Base-by-base conservation (phyloP, 768 basidiomycete genomes). In the Serendipita indica region DNA sequence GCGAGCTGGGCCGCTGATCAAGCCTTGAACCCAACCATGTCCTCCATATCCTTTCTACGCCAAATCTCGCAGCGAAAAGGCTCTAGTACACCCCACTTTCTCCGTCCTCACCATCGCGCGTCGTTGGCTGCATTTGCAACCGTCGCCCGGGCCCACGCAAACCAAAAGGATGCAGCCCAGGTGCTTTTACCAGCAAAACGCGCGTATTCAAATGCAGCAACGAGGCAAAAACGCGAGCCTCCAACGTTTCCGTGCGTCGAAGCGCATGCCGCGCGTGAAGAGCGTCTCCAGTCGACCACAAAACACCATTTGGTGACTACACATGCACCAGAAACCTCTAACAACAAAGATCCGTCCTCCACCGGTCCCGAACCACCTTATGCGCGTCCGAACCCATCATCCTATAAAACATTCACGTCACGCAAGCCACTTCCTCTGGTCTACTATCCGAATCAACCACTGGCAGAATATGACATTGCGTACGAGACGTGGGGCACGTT, bases 401-500 rank as follows among this genome's bases (percentile, higher is more conserved):
- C 82, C 0, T 96, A 93, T 74, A 71, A 77, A 37, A 69, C 77
- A 25, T 93, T 84, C 67, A 78, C 78, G 61, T 82, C 88, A 65
- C 62, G 68, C 0, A 63, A 65, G 1, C 82, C 86, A 0, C 72
- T 94, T n/a, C 74, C 76, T 0, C 77, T 94, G 28, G 76, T 81
- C 3, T 83, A 82, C 63, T 77, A 83, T 60, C 70, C 73, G 1
- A 61, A 73, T 1, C 64, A 69, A 2, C 72, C 78, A 1, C 75
- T 94, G 0, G 79, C 84, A 1, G 72, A 81, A 4, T 83, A 91
- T 64, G 80, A 89, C 63, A 79, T 98, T 60, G 96, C 96, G 0
- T 99, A 98, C 76, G 96, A 99, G 73, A 89, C 96, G 0, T 99
- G 96, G 96, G 96, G 96, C 2, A 80, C 79, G 1, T 83, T 98